A percentile compares a stretch with the other conserved stretches of the same genome.
phyloP scores from a whole-genome alignment of 805 yeast species.

The Ogataea pini region DNA sequence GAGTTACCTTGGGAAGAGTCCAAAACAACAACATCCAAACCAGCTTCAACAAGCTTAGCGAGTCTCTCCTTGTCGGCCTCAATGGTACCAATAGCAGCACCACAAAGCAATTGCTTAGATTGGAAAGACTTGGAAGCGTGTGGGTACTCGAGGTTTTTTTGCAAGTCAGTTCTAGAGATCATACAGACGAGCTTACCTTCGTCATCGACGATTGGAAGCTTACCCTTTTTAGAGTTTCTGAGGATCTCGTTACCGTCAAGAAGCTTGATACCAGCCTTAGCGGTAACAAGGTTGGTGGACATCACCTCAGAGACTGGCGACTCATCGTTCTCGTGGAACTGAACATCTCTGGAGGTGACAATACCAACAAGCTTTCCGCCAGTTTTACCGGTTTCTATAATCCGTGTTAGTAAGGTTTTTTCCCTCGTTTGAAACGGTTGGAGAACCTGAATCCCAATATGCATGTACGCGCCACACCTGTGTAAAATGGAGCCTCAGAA shows the following conservation, averaged over 20 bases:
- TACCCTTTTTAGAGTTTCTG: slow-evolving; percentile 94
- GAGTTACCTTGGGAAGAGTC: slow-evolving; percentile 99
- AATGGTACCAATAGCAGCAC: slow-evolving; percentile 97
- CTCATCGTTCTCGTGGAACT: slow-evolving; percentile 78
- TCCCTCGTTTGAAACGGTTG: no score
- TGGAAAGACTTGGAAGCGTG: slow-evolving; percentile 89
- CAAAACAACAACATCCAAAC: slow-evolving; percentile 91
- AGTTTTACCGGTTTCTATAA: slow-evolving; percentile 74
- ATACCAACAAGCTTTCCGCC: slow-evolving; percentile 94
- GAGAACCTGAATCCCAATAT: not conserved
- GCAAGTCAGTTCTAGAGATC: slow-evolving; percentile 93
- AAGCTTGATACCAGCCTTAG: slow-evolving; percentile 77
- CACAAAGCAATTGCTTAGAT: slow-evolving; percentile 95
- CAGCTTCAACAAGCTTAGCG: slow-evolving; percentile 84
- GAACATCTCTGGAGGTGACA: slow-evolving; percentile 94
- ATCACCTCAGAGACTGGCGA: slow-evolving; percentile 73
- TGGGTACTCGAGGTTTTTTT: slow-evolving; percentile 92
- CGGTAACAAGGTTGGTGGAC: slow-evolving; percentile 88
- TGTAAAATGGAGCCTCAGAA: not conserved
- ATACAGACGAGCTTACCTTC: slow-evolving; percentile 78
- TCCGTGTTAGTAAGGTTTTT: slow-evolving; percentile 11
- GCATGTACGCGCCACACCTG: not conserved
- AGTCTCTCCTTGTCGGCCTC: slow-evolving; percentile 87
- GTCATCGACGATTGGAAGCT: slow-evolving; percentile 87
- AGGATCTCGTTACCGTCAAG: slow-evolving; percentile 87